A percentile compares a stretch with the other conserved stretches of the same genome.
phyloP scores from a whole-genome alignment of 2,329 filamentous ascomycete species.

The Neurospora sp. region DNA sequence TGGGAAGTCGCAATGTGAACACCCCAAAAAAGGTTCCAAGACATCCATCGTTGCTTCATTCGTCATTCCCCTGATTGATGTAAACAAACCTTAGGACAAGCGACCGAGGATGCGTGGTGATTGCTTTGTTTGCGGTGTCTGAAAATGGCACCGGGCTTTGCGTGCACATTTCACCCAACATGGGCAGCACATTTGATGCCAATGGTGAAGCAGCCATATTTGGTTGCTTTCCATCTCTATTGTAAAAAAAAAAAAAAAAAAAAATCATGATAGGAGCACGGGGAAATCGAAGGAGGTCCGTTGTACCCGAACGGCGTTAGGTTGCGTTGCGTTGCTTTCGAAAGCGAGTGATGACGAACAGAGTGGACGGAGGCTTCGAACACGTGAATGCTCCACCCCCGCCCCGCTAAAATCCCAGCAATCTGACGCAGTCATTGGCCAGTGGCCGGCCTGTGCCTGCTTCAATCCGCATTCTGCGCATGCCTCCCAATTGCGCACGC shows the following conservation, averaged over 20 bases:
- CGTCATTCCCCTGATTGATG: background rate
- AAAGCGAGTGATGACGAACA: slow-evolving; percentile 8
- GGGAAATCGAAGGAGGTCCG: background rate
- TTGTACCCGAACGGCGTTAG: background rate
- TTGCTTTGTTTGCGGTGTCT: background rate
- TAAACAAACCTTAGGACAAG: background rate
- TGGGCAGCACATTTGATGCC: background rate
- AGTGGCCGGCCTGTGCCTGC: slow-evolving; percentile 8
- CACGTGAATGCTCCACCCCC: slow-evolving; percentile 13
- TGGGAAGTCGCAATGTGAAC: background rate
- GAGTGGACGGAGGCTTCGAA: slow-evolving; percentile 1
- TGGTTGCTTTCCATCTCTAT: background rate
- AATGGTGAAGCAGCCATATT: background rate
- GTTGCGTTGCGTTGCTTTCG: background rate
- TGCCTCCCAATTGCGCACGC: slow-evolving; percentile 16
- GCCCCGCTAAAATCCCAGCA: slow-evolving; percentile 3
- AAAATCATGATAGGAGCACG: background rate
- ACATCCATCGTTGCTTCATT: background rate
- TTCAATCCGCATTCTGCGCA: slow-evolving; percentile 11
- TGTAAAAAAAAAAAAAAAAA: background rate
- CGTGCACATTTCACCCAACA: background rate
- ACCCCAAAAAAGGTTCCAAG: background rate
- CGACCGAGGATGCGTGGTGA: background rate
- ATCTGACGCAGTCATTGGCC: slow-evolving; percentile 8
- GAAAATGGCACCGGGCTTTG: background rate